Evolutionary conservation across 306 rosid species (phyloP).

Genomic region (Cucumis melo): DNA sequence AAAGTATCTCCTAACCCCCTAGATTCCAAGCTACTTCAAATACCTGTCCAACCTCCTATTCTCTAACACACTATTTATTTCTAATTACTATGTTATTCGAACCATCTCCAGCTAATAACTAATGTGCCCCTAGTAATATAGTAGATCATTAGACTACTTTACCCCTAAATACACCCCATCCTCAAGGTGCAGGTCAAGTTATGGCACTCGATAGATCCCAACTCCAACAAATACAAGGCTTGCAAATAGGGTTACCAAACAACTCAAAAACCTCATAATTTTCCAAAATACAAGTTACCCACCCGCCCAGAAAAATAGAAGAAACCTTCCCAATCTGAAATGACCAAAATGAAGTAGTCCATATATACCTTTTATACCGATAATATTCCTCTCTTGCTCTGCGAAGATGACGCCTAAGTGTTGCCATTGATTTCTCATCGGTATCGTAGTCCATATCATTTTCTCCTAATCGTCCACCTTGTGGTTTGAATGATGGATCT

Average conservation of each 20-base stretch:
- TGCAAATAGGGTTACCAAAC: neutral
- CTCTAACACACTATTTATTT: neutral
- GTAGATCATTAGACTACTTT: neutral
- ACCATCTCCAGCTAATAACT: neutral
- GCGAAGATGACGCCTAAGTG: slow-evolving; percentile 86
- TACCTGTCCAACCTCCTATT: neutral
- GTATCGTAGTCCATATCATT: slow-evolving; percentile 96
- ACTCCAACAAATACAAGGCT: neutral
- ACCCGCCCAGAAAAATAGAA: neutral
- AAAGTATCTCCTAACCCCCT: neutral
- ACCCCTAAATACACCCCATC: neutral
- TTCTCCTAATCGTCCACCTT: slow-evolving; percentile 82
- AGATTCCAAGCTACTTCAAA: neutral
- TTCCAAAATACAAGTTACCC: neutral
- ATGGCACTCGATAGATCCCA: neutral
- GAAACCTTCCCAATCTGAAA: slow-evolving; percentile 1
- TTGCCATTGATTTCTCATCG: slow-evolving; percentile 97
- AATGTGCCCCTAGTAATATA: neutral
- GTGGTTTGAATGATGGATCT: slow-evolving; percentile 94
- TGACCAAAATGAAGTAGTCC: neutral
- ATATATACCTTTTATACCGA: slow-evolving; percentile 72
- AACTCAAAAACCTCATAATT: neutral
- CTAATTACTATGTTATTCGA: neutral
- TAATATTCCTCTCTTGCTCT: slow-evolving; percentile 85
- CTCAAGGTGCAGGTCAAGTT: neutral